Base-by-base conservation (phyloP, 2,329 filamentous ascomycete species). In the Hortaea sp. region DNA sequence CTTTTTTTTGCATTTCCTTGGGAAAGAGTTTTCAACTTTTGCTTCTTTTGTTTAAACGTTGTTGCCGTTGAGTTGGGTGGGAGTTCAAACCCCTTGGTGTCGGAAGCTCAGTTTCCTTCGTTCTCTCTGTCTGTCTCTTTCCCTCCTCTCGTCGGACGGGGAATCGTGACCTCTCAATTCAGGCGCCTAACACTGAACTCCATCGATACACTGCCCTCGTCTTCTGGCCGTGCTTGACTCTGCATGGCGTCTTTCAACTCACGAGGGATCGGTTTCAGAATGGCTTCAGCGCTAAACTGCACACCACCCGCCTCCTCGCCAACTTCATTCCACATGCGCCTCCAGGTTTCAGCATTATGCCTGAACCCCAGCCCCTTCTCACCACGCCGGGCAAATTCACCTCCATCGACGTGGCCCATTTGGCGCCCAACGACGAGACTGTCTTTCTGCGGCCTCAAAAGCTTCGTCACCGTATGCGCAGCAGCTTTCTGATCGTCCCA, bases 371-470 rank as follows among this genome's bases (percentile, higher is more conserved):
- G 52, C 1, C 50, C 52, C 4, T 46, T 43, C 20, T 57, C 53
- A 1, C 55, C 42, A 11, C 51, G 40, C n/a, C 49, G 46, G 11
- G 42, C 31, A n/a, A 54, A 55, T 29, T 56, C 57, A 5, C 60
- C 62, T 10, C 65, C 50, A 29, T 60, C 45, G 11, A 55, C 43
- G 43, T 57, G 59, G 5, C 65, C 66, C 10, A 64, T 57, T 46
- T 69, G 66, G 12, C 66, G 54, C 11, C 69, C 69, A 39, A 70
- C 49, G 4, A 71, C 47, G 28, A 72, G 45, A 7, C 59, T 59
- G 11, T 60, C 65, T 32, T 60, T 49, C 35, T 56, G 53, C 43
- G 57, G 55, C 45, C 60, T 66, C 44, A 69, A 41, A 11, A 71
- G 46, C 28, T 53, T 45, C 9, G 64, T 52, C 1, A 65, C 51